A percentile compares a stretch with the other conserved stretches of the same genome.
Evolutionary conservation across 352 stramenopile species (phyloP).

Genomic region (Globisporangium paddicum): DNA sequence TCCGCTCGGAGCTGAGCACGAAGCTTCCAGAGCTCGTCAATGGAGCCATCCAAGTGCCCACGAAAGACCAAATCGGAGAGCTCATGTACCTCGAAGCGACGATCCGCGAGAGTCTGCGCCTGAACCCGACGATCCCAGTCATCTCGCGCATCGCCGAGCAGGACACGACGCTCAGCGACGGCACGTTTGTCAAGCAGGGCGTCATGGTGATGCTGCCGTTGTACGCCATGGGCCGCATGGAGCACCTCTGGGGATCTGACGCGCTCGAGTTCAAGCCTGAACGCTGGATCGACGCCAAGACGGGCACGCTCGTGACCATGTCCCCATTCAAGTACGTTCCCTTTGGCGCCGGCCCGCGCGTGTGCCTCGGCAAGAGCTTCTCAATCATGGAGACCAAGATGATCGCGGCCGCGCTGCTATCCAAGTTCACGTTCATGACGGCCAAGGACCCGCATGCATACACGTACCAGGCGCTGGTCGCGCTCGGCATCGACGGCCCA

Average conservation of each 20-base stretch:
- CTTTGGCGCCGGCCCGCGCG: constrained; percentile 39
- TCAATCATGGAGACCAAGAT: constrained; percentile 36
- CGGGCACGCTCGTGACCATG: constrained; percentile 12
- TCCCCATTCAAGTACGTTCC: constrained; percentile 35
- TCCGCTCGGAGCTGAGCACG: constrained; percentile 39
- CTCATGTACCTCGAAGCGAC: constrained; percentile 61
- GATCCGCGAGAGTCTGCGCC: constrained; percentile 56
- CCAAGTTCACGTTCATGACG: constrained; percentile 17
- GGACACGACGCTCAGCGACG: constrained; percentile 53
- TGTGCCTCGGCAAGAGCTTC: constrained; percentile 32
- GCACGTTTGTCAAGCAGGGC: constrained; percentile 35
- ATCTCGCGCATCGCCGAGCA: constrained; percentile 21
- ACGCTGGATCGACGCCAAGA: constrained; percentile 31
- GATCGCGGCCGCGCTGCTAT: constrained; percentile 15
- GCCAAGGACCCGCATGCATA: constrained; percentile 6
- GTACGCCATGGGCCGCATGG: constrained; percentile 40
- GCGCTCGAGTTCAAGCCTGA: constrained; percentile 37
- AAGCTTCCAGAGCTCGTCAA: constrained; percentile 32
- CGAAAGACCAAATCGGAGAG: constrained; percentile 35
- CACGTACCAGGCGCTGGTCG: constrained; percentile 14
- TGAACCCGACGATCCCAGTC: constrained; percentile 47
- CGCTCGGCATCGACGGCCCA: constrained; percentile 1
- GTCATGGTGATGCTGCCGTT: constrained; percentile 29
- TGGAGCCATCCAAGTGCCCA: constrained; percentile 20
- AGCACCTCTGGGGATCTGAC: constrained; percentile 31